Percentiles rank a stretch among this genome's conserved stretches.
Evolutionary conservation across 129 eudicot genomes (phyloP).

Genomic region (Artemisia annua): DNA sequence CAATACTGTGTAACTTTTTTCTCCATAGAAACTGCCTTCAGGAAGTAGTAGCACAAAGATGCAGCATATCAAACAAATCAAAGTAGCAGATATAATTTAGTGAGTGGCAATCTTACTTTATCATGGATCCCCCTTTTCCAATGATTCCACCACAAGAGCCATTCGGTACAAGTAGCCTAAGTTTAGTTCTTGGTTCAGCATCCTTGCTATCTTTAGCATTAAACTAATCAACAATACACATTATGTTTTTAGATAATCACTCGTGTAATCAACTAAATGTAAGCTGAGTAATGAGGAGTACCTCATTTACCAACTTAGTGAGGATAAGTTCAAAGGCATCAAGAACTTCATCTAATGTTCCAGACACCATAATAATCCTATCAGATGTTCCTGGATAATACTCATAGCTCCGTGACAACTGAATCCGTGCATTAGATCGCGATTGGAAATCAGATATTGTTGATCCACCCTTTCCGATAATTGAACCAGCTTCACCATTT

Average conservation of each 20-base stretch:
- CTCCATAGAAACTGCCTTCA: too few species aligned
- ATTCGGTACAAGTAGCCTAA: constrained; percentile 86
- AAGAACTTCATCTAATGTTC: constrained; percentile 62
- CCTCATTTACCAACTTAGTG: constrained; percentile 73
- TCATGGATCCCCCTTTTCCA: constrained; percentile 91
- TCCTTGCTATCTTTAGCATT: constrained; percentile 70
- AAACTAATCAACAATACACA: constrained; percentile 40
- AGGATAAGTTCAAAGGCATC: constrained; percentile 81
- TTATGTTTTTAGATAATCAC: background rate
- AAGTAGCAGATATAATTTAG: too few species aligned
- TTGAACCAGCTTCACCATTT: constrained; percentile 92
- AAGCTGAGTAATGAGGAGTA: constrained; percentile 14
- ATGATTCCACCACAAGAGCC: constrained; percentile 92
- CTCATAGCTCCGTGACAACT: constrained; percentile 85
- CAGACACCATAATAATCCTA: constrained; percentile 84
- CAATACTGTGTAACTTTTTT: too few species aligned
- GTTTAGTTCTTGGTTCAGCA: constrained; percentile 63
- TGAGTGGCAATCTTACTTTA: constrained; percentile 49
- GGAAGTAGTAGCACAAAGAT: too few species aligned
- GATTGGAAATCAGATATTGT: constrained; percentile 79
- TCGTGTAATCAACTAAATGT: background rate
- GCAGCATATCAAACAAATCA: too few species aligned
- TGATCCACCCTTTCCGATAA: constrained; percentile 90
- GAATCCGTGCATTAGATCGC: constrained; percentile 85
- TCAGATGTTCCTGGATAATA: constrained; percentile 92